Base-by-base conservation (phyloP, 257 asterid species). In the Rubia yunnanensis region DNA sequence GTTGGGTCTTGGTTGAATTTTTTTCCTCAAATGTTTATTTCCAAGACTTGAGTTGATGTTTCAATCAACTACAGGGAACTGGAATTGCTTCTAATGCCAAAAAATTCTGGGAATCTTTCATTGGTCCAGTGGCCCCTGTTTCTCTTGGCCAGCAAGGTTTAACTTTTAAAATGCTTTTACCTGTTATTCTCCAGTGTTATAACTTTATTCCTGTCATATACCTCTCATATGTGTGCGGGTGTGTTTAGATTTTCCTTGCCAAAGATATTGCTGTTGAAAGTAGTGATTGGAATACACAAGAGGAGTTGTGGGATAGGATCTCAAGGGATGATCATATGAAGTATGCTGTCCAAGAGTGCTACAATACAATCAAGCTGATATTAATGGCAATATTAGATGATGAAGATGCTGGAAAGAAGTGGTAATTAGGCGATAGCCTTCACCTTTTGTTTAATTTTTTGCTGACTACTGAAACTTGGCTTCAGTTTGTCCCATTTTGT, bases 51-150 rank as follows among this genome's bases (percentile, higher is more conserved):
- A 72, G 38, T 63, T 48, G 26, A 54, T 69, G 28, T 66, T 71
- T 63, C 70, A 39, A 44, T 36, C 35, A 58, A 54, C 31, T 75
- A 46, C 75, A 92, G 99, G 83, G 99, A 92, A 78, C 73, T 85
- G 91, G 99, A 92, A 73, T 80, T 89, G 87, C 95, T 92, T 80
- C 81, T 78, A 67, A 89, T 92, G 92, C 99, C 99, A 28, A 84
- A 81, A 76, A 92, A 89, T 76, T 74, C 85, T 56, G 86, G 83
- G 77, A 76, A 73, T 70, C 82, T 86, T 62, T 73, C 83, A 64
- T 83, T 87, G 73, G 94, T 94, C 61, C 99, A 94, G 77, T 94
- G 99, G 99, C 99, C 97, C 27, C 96, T 94, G 66, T 89, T 94
- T 80, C 95, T 92, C 71, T 71, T 94, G 65, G 96, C 85, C 70